phyloP scores from a whole-genome alignment of 495 filamentous ascomycete genomes.

The Haplographium delicatum region DNA sequence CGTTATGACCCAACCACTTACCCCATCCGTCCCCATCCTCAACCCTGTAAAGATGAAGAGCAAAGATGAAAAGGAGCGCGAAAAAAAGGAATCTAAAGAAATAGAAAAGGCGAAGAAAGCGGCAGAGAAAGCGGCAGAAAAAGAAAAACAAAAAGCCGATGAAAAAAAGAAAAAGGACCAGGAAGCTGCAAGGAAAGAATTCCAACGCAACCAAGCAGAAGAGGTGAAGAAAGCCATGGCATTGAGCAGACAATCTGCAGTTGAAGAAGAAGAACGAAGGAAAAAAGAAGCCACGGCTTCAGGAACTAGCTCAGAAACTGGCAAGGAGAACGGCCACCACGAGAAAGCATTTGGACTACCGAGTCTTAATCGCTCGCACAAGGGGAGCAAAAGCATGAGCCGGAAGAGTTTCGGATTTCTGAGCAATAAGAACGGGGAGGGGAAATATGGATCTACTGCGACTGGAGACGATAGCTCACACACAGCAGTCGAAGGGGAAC shows the following conservation, averaged over 20 bases:
- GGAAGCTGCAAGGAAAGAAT: constrained; percentile 46
- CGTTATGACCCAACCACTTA: background rate
- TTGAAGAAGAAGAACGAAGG: constrained; percentile 39
- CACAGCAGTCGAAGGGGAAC: constrained; percentile 21
- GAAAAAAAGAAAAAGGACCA: constrained; percentile 61
- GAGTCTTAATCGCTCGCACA: constrained; percentile 16
- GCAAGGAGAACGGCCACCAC: constrained; percentile 17
- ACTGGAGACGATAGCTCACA: constrained; percentile 4
- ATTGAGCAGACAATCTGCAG: constrained; percentile 46
- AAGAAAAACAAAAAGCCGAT: constrained; percentile 58
- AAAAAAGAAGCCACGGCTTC: constrained; percentile 28
- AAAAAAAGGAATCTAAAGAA: constrained; percentile 47
- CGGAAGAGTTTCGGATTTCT: constrained; percentile 32
- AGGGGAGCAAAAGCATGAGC: constrained; percentile 58
- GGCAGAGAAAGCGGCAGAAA: constrained; percentile 44
- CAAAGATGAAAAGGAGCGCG: constrained; percentile 48
- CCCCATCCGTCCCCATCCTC: constrained; percentile 15
- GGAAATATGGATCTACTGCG: constrained; percentile 21
- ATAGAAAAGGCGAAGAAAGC: constrained; percentile 63
- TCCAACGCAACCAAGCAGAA: constrained; percentile 49
- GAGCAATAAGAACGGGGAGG: constrained; percentile 34
- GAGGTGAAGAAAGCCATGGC: constrained; percentile 54
- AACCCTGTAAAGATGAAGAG: constrained; percentile 37
- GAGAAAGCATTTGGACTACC: constrained; percentile 8
- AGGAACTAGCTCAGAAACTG: background rate